Conservation (phyloP, 2,329 filamentous ascomycete genomes). For the Dactylonectria estremocensis region DNA sequence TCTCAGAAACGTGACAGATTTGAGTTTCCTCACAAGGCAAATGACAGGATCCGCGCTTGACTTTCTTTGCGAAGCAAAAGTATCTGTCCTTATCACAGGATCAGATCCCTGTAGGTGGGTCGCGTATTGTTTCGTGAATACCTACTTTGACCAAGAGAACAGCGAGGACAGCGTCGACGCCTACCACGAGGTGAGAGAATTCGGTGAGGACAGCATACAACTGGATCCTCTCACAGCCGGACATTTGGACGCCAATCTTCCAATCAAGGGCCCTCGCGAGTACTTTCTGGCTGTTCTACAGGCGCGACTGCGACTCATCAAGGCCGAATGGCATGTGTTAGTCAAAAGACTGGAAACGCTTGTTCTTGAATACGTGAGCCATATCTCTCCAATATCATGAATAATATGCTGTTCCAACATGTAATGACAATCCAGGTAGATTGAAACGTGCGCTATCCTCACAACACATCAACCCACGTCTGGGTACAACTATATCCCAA, state of each 20-base stretch:
- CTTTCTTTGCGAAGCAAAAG: constrained; percentile 29
- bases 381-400: neutral
- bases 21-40: neutral
- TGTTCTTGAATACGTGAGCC: constrained; percentile 4
- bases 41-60: neutral
- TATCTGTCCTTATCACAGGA: neutral
- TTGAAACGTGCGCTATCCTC: neutral
- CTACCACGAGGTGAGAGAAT: neutral
- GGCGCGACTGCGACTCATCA: neutral
- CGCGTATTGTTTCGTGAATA: constrained; percentile 26
- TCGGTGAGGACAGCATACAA: neutral
- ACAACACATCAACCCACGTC: neutral
- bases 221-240: neutral
- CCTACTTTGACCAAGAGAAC: constrained; percentile 4
- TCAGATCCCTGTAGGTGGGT: neutral
- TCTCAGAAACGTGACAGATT: neutral
- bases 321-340: constrained; percentile 7
- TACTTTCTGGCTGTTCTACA: constrained; percentile 13
- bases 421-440: neutral
- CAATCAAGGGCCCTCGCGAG: neutral
- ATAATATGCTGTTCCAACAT: neutral
- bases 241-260: neutral
- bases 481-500: neutral
- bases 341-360: neutral
- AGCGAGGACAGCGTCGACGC: neutral